phyloP scores from a whole-genome alignment of 768 basidiomycete genomes.

The Auriculariales sp. region DNA sequence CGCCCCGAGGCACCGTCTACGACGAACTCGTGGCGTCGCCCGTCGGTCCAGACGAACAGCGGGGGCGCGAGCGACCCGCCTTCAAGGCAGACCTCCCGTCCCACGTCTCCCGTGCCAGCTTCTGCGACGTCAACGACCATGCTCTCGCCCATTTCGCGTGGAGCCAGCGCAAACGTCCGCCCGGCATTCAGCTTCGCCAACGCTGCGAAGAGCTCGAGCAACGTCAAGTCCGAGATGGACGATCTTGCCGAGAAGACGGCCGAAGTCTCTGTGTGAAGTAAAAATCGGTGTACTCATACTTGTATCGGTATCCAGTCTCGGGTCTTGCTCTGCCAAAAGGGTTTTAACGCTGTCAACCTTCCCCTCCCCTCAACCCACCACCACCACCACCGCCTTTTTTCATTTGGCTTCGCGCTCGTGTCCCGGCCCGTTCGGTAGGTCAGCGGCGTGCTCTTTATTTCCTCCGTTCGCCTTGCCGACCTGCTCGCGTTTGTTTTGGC shows the following conservation, averaged over 20 bases:
- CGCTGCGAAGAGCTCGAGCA: constrained; percentile 27
- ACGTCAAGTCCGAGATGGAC: constrained; percentile 14
- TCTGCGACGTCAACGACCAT: constrained; percentile 18
- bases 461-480: too few species aligned
- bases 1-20: constrained; percentile 1
- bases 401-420: too few species aligned
- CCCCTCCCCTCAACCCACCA: too few species aligned
- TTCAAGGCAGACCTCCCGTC: constrained; percentile 35
- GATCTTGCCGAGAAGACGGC: constrained; percentile 15
- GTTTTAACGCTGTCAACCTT: too few species aligned
- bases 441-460: too few species aligned
- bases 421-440: too few species aligned
- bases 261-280: constrained; percentile 10
- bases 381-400: too few species aligned
- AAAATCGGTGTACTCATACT: background rate
- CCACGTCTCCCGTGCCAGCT: constrained; percentile 16
- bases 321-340: too few species aligned
- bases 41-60: background rate
- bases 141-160: constrained; percentile 11
- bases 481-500: too few species aligned
- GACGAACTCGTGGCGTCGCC: background rate
- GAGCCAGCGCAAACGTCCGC: constrained; percentile 35
- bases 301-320: constrained; percentile 2
- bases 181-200: constrained; percentile 72
- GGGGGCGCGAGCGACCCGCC: constrained; percentile 17